Conservation (phyloP, 768 basidiomycete species). For the Pulveroboletus ravenelii region DNA sequence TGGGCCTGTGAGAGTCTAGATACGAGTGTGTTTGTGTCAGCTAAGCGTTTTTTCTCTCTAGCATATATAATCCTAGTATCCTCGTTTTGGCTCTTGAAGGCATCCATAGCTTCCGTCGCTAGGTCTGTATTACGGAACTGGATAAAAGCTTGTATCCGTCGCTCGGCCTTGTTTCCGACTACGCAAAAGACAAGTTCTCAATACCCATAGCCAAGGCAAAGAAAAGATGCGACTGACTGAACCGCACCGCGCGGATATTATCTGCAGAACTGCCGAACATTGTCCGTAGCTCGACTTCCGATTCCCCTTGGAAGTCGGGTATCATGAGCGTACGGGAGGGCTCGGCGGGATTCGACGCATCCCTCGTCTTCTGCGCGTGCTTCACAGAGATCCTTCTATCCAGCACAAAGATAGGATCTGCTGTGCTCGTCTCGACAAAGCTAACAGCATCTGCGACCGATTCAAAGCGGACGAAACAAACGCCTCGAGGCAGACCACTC, state of each 20-base stretch:
- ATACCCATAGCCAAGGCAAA: neutral
- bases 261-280: constrained; percentile 21
- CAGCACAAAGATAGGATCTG: constrained; percentile 46
- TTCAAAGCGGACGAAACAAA: constrained; percentile 43
- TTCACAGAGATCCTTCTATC: constrained; percentile 43
- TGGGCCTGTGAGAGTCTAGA: constrained; percentile 18
- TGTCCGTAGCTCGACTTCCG: constrained; percentile 23
- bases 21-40: constrained; percentile 5
- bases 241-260: constrained; percentile 27
- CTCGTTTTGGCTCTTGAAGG: constrained; percentile 28
- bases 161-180: constrained; percentile 21
- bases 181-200: constrained; percentile 23
- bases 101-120: constrained; percentile 46
- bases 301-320: constrained; percentile 19
- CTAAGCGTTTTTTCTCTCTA: constrained; percentile 9
- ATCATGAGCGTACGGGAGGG: constrained; percentile 33
- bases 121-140: constrained; percentile 44
- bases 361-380: constrained; percentile 28
- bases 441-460: constrained; percentile 33
- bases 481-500: constrained; percentile 40
- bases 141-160: constrained; percentile 43
- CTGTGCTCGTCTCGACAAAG: constrained; percentile 32
- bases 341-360: neutral
- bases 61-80: constrained; percentile 14
- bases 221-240: constrained; percentile 16